phyloP scores from a whole-genome alignment of 805 yeast species.

The Kodamaea sagamina region DNA sequence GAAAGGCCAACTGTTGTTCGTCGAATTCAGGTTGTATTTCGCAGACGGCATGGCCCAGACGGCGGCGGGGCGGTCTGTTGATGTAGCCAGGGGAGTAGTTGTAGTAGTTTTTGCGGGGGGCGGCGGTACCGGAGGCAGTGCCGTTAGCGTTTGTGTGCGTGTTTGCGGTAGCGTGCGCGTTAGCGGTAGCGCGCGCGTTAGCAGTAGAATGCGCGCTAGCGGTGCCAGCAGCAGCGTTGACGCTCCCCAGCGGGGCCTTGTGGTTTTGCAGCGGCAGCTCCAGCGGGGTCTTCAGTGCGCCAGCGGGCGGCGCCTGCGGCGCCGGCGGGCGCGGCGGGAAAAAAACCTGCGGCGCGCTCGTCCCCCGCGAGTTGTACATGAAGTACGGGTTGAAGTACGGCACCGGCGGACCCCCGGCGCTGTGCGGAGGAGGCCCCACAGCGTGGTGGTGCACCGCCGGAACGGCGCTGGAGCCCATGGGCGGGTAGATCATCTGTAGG shows the following conservation, averaged over 20 bases:
- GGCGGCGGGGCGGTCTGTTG: slow-evolving; percentile 3
- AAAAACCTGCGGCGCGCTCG: slow-evolving; percentile 1
- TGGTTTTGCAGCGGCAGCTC: not conserved
- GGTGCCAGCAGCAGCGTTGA: no score
- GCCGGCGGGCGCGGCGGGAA: slow-evolving; percentile 1
- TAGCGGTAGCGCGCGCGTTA: no score
- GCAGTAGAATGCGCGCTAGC: no score
- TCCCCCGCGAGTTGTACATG: slow-evolving; percentile 1
- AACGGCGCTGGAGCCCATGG: not conserved
- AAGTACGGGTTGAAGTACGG: slow-evolving; percentile 16
- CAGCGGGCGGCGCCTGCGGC: no score
- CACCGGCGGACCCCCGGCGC: slow-evolving; percentile 7
- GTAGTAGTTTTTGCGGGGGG: slow-evolving; percentile 1
- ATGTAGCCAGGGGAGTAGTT: slow-evolving; percentile 1
- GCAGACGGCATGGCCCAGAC: slow-evolving; percentile 4
- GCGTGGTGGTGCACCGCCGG: slow-evolving; percentile 1
- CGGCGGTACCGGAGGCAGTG: not conserved
- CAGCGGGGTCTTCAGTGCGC: not conserved
- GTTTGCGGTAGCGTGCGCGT: slow-evolving; percentile 2
- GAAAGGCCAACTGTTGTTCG: slow-evolving; percentile 3
- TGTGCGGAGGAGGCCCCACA: slow-evolving; percentile 3
- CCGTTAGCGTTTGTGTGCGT: not conserved
- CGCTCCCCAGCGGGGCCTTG: no score
- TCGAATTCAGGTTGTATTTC: slow-evolving; percentile 1
- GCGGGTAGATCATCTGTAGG: slow-evolving; percentile 6